Evolutionary conservation across 345 rosid species (phyloP).

Genomic region (Salix udensis): DNA sequence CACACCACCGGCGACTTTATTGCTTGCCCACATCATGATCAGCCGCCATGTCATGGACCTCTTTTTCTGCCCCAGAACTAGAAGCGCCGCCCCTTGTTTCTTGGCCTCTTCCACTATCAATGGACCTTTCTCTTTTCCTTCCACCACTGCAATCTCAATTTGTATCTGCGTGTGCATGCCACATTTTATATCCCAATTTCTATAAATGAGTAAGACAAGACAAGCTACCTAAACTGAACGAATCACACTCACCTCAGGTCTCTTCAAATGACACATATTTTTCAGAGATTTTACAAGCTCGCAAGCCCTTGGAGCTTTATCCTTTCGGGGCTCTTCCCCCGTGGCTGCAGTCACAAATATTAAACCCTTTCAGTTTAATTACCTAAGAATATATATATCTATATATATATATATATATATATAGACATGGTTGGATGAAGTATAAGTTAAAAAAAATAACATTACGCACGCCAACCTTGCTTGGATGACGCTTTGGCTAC

Average conservation of each 20-base stretch:
- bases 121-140: slow-evolving; percentile 80
- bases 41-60: slow-evolving; percentile 75
- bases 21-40: slow-evolving; percentile 71
- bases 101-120: slow-evolving; percentile 76
- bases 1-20: slow-evolving; percentile 34
- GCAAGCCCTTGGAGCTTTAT: slow-evolving; percentile 46
- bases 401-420: background rate
- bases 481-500: slow-evolving; percentile 48
- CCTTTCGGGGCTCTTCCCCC: slow-evolving; percentile 36
- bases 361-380: background rate
- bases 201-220: background rate
- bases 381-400: background rate
- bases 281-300: slow-evolving; percentile 51
- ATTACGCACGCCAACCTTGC: slow-evolving; percentile 35
- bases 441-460: background rate
- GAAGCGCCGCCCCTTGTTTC: slow-evolving; percentile 52
- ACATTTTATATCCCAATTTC: background rate
- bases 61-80: slow-evolving; percentile 75
- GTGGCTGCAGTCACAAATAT: slow-evolving; percentile 19
- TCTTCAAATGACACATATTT: slow-evolving; percentile 59
- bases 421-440: no score
- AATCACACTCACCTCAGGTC: slow-evolving; percentile 61
- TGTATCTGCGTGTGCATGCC: slow-evolving; percentile 39
- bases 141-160: slow-evolving; percentile 55
- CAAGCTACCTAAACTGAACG: background rate